Evolutionary conservation across 345 rosid genomes (phyloP), one percentile per base, ranked within the genome.

Genomic region (Citrus reticulata): DNA sequence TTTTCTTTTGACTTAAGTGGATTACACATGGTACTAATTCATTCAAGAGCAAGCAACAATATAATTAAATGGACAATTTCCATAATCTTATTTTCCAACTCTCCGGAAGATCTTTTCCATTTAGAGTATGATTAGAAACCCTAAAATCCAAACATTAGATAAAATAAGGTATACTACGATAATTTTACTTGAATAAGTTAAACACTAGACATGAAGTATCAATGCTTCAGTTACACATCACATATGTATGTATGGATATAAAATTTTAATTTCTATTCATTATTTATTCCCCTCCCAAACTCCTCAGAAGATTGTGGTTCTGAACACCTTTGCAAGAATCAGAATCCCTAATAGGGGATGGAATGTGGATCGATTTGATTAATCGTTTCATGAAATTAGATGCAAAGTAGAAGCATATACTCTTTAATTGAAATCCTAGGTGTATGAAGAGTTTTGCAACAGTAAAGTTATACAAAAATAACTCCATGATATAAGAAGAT

Each of bases 321-420:
- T 57, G 5, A 35, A 9, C 77, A 39, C 69, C 57, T 76, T 14
- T 42, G 6, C 25, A 70, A 73, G 88, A 81, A 83, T 83, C 64
- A 6, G 78, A 87, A 81, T 82, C 77, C 72, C 8, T 71, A 16
- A 40, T 29, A 5, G 29, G 58, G 60, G 49, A 16, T 1, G 17
- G 61, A 20, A 19, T 4, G 37, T 20, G 22, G 20, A 63, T 11
- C 66, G 59, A n/a, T 25, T 54, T 14, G 6, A 1, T 54, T 3
- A 1, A 62, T 75, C 25, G 46, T 49, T 29, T 40, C 13, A 25
- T 68, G 25, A 76, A 72, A 77, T 54, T 54, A 70, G 32, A 78
- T 80, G 88, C 79, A 59, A 75, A 79, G 82, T 54, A 64, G 70
- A 66, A 75, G 83, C 86, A 84, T 84, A 69, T 79, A 75, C 86